Percentiles rank a stretch among this genome's conserved stretches.
Conservation (phyloP, 306 rosid genomes). For the Lathyrus tuberosus region DNA sequence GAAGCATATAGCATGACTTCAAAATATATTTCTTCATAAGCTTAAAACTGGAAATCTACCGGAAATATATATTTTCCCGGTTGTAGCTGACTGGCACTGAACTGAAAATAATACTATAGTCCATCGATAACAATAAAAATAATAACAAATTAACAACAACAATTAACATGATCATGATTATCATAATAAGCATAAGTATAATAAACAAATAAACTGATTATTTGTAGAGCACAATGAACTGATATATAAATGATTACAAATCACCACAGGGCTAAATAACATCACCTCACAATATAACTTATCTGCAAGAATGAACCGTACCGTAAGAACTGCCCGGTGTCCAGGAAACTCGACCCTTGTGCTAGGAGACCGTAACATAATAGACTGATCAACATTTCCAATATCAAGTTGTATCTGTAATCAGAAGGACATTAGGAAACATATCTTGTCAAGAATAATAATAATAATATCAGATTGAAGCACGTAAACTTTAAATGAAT, state of each 20-base stretch:
- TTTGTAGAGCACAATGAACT: conserved; percentile 17
- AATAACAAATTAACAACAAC: background rate
- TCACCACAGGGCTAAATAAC: conserved; percentile 20
- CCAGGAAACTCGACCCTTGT: conserved; percentile 77
- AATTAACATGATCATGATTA: conserved; percentile 3
- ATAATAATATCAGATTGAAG: conserved; percentile 15
- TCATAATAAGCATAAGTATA: background rate
- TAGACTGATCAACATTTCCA: conserved; percentile 67
- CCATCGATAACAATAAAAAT: conserved; percentile 8
- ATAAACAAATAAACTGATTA: conserved; percentile 26
- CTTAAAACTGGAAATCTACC: conserved; percentile 11
- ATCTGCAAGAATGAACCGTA: conserved; percentile 41
- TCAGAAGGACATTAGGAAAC: conserved; percentile 34
- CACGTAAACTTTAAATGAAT: conserved; percentile 33
- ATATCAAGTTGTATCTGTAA: conserved; percentile 76
- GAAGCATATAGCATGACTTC: background rate
- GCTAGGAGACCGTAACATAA: conserved; percentile 72
- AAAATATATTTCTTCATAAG: background rate
- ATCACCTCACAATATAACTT: conserved; percentile 27
- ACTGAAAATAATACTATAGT: conserved; percentile 29
- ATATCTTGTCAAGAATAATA: conserved; percentile 24
- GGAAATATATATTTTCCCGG: conserved; percentile 3
- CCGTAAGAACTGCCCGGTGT: conserved; percentile 80
- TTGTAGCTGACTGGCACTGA: conserved; percentile 12
- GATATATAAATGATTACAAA: conserved; percentile 23